Evolutionary conservation across 2,329 filamentous ascomycete species (phyloP).

Genomic region (Microthyrium microscopicum): DNA sequence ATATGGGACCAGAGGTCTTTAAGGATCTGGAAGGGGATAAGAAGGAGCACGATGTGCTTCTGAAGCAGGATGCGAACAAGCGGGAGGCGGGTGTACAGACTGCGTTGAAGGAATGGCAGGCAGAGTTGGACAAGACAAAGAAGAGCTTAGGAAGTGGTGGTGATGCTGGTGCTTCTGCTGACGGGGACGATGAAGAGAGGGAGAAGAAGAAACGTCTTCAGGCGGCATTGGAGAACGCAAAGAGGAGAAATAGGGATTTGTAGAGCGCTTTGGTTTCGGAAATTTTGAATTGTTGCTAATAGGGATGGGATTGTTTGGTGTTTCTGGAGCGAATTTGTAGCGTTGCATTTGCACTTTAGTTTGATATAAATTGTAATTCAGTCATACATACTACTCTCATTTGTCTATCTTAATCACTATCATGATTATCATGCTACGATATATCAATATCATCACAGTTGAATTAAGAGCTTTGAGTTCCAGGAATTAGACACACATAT

Average conservation of each 20-base stretch:
- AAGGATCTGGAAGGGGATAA: conserved; percentile 19
- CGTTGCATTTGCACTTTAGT: too few relatives aligned
- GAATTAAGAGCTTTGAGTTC: too few relatives aligned
- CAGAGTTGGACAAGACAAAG: conserved; percentile 17
- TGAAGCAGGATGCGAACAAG: conserved; percentile 19
- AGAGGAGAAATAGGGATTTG: conserved; percentile 31
- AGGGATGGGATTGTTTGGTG: too few relatives aligned
- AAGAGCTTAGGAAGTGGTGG: too few relatives aligned
- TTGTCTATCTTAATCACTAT: too few relatives aligned
- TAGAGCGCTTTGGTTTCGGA: not conserved
- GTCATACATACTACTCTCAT: too few relatives aligned
- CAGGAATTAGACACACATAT: too few relatives aligned
- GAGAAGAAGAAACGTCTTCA: conserved; percentile 31
- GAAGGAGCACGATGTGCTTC: conserved; percentile 19
- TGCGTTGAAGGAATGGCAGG: conserved; percentile 1
- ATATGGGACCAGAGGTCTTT: conserved; percentile 24
- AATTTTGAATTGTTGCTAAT: not conserved
- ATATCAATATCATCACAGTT: too few relatives aligned
- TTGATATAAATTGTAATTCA: too few relatives aligned
- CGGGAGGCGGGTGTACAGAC: conserved; percentile 17
- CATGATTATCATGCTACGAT: too few relatives aligned
- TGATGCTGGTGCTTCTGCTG: conserved; percentile 16
- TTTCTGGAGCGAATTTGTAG: too few relatives aligned
- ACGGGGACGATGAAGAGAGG: conserved; percentile 27
- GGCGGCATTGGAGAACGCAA: conserved; percentile 37